Evolutionary conservation across 192 early-diverging fungal genomes (phyloP), one percentile per base, ranked within the genome.

Genomic region (Mortierella claussenii): DNA sequence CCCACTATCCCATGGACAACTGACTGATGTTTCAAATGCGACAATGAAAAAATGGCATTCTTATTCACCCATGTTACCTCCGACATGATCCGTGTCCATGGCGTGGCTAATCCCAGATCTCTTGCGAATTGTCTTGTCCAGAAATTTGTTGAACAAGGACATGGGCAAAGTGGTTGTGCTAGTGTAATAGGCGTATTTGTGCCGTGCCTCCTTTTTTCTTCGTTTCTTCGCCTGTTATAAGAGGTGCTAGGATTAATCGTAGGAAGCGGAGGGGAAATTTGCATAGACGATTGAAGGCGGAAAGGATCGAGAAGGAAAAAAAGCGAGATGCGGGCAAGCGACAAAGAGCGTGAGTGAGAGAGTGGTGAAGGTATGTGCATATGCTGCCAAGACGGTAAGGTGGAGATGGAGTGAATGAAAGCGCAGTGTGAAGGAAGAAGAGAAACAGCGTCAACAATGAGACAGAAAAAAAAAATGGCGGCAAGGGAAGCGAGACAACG

Each of bases 141-240:
- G 37, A 32, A 69, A 53, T 17, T 69, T 69, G 57, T 69, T 69
- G 67, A 69, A 53, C 48, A 69, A 24, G 37, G 67, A 69, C 67
- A 69, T 69, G 12, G 12, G 26, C 2, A 15, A 4, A 4, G 15
- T 33, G 27, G 4, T 55, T 34, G 2, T n/a, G n/a, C n/a, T n/a
- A n/a, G n/a, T n/a, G 37, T 40, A 40, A 40, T 40, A 40, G 13
- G 37, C 7, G 37, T 13, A 1, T 58, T 30, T 45, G 15, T 58
- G 40, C 27, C 23, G 15, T 60, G 40, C 23, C 24, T 17, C 43
- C 12, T 58, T 60, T 34, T 36, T 28, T 52, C 23, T 3, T 58
- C 43, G 17, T 43, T 23, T 43, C 26, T 58, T 27, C 55, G 21
- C n/a, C n/a, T n/a, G n/a, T n/a, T n/a, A n/a, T n/a, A n/a, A n/a